A percentile compares a stretch with the other conserved stretches of the same genome.
Conservation (phyloP, 306 rosid genomes). For the Calophaca sinica region DNA sequence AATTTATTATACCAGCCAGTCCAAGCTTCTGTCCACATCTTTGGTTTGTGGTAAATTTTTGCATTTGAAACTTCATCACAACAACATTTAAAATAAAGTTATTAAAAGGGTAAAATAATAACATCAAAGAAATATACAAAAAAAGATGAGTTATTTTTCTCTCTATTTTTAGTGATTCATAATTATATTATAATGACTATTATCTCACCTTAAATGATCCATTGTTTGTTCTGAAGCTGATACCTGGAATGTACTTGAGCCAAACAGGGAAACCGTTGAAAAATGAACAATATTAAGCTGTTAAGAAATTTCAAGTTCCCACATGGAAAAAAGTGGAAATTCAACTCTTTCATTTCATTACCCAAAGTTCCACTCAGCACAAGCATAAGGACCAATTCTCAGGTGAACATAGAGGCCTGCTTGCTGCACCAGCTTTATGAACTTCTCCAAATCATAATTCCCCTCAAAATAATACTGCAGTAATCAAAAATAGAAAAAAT, state of each 20-base stretch:
- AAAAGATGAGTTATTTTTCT: neutral
- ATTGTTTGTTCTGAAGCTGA: slow-evolving; percentile 90
- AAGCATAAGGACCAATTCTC: slow-evolving; percentile 97
- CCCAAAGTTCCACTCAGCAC: slow-evolving; percentile 99
- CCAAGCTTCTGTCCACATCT: slow-evolving; percentile 99
- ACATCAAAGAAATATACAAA: neutral
- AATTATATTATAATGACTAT: slow-evolving; percentile 20
- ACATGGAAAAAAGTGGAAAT: neutral
- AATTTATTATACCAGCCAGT: slow-evolving; percentile 78
- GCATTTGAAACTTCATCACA: slow-evolving; percentile 75
- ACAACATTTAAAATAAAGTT: slow-evolving; percentile 37
- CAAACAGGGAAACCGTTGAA: slow-evolving; percentile 97
- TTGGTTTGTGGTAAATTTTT: slow-evolving; percentile 88
- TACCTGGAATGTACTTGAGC: slow-evolving; percentile 96
- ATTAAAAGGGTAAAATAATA: slow-evolving; percentile 33
- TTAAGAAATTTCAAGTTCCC: slow-evolving; percentile 31
- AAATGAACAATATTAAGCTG: slow-evolving; percentile 30
- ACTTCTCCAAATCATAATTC: slow-evolving; percentile 91
- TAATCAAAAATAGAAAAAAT: slow-evolving; percentile 26
- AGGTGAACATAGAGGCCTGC: slow-evolving; percentile 94
- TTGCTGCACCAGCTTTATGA: slow-evolving; percentile 87
- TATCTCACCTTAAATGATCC: slow-evolving; percentile 86
- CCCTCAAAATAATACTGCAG: slow-evolving; percentile 89
- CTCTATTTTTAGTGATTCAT: neutral
- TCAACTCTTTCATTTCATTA: slow-evolving; percentile 44